These are phyloP conservation scores for Coemansia sp. DNA, from an alignment of 192 early-diverging fungal genomes.

Conservation along the genomic window DNA sequence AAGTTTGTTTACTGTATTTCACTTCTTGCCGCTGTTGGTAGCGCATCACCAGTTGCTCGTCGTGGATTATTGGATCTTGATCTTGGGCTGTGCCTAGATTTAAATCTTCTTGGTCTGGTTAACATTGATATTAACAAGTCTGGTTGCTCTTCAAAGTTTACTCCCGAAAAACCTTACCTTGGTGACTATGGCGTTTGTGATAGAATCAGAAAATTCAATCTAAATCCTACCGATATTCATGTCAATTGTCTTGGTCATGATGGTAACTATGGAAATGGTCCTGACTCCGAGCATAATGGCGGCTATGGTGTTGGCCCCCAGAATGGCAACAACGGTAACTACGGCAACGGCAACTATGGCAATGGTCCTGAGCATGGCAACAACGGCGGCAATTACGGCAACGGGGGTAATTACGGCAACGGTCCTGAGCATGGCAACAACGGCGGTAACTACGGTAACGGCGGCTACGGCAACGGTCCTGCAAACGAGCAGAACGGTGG, in stretches of 20 bases:
- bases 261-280: neutral
- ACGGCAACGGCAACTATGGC: neutral
- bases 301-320: neutral
- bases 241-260: neutral
- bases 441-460: neutral
- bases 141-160: slow-evolving; percentile 22
- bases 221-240: neutral
- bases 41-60: slow-evolving; percentile 10
- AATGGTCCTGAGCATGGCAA: neutral
- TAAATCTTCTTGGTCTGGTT: slow-evolving; percentile 30
- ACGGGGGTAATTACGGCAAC: neutral
- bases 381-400: neutral
- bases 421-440: neutral
- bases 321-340: neutral
- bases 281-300: neutral
- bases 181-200: neutral
- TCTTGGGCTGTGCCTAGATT: slow-evolving; percentile 32
- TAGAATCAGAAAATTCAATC: neutral
- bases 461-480: slow-evolving; percentile 4
- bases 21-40: slow-evolving; percentile 11
- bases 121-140: slow-evolving; percentile 23
- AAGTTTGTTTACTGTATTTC: slow-evolving; percentile 18
- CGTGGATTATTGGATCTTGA: slow-evolving; percentile 35
- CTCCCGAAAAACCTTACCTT: slow-evolving; percentile 9
- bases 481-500: neutral